Evolutionary conservation across 1,139 yeast species (phyloP), one percentile per base, ranked within the genome.

Genomic region (Geotrichum carabidarum): DNA sequence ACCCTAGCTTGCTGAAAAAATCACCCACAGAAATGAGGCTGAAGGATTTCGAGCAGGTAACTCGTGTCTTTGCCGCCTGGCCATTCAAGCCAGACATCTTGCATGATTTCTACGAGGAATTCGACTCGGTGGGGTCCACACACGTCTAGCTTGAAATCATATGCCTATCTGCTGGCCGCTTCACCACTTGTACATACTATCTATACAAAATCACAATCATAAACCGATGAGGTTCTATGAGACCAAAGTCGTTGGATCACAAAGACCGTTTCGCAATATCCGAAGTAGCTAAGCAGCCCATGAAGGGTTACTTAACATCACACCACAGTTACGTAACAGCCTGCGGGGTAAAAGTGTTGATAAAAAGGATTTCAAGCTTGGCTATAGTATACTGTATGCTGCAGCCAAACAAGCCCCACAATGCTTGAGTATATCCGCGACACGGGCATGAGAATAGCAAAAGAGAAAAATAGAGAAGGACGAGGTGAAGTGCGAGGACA

Each of bases 1-100:
- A 40, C 1, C 58, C 78, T 0, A 73, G 77, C 2, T 55, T 83
- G 2, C 63, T 81, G 54, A 66, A 77, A 9, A 79, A 76, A 58
- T 64, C 68, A 2, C 80, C 86, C 0, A 69, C 72, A 17, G 78
- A 78, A 2, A 70, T 90, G 56, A 72, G 81, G 0, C 65, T 74
- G 5, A 79, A 78, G 0, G 94, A 89, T 17, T 74, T 84, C 58
- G 58, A 74, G 7, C 62, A 67, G 5, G 66, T 91, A 8, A 75
- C 82, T 3, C 68, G 77, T 4, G 75, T 72, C 2, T 87, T 84
- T 65, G 78, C 76, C 47, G 66, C 71, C 22, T 91, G 98, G 98
- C 94, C 98, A 0, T 91, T 90, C 73, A 89, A 84, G 68, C 97
- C 97, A 0, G 78, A 78, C 48, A 65, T 75, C 41, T 60, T 73